Evolutionary conservation across 345 rosid genomes (phyloP), one percentile per base, ranked within the genome.

Genomic region (Cardamine occulta): DNA sequence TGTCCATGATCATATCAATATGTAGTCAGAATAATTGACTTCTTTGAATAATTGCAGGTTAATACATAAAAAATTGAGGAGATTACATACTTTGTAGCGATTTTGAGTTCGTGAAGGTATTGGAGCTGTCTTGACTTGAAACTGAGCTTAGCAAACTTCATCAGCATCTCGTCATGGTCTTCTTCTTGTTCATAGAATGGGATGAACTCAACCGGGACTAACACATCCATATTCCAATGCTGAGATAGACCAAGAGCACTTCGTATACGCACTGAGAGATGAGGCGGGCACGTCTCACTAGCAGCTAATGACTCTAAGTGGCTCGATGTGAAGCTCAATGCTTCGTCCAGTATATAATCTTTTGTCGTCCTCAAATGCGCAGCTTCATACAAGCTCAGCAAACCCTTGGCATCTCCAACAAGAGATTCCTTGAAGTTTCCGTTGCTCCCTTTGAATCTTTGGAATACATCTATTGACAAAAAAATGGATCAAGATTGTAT

Each of bases 371-470:
- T 18, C 23, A 80, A 58, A 15, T 73, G 51, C 1, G 82, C 55
- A 11, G 82, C 88, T 80, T 85, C 84, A 21, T 81, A 81, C 66
- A 85, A 58, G 59, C 82, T 75, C 42, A 81, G 8, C 15, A 83
- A 59, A 4, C 84, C 88, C 40, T 78, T 76, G 19, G 32, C 57
- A 63, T 83, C 83, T 3, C 48, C 14, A 9, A 8, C 3, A 10
- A 71, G 52, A 23, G 35, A 45, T 17, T 56, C 72, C 23, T 68
- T 74, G 54, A 81, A 79, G 6, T 34, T 49, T 3, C 80, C 86
- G 6, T 68, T 44, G 6, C 44, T 47, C 31, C 66, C 82, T 73
- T 65, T 72, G 70, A 83, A 85, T 23, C 53, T 65, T 5, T 18
- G 66, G 39, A 85, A 83, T 6, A 61, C 81, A 74, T 81, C 88